Evolutionary conservation across 2,329 filamentous ascomycete species (phyloP), one percentile per base, ranked within the genome.

Genomic region (Claviceps pazoutovae): DNA sequence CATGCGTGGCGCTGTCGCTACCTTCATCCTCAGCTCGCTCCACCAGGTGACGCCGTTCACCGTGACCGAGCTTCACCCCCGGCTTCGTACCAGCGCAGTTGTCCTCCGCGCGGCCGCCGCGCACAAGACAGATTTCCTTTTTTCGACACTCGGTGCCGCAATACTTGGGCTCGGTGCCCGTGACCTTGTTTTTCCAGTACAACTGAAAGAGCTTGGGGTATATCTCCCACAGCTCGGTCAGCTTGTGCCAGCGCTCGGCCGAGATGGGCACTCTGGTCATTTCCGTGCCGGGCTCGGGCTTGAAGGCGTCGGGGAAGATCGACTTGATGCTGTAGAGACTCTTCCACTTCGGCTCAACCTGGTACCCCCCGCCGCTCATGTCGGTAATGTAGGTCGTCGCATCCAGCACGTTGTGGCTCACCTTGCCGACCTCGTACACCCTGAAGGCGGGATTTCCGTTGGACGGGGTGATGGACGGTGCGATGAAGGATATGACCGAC

Each of bases 401-500:
- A 21, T 47, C 17, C 0, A 47, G 2, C 16, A 51, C 21, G 42
- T 65, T 73, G 56, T 74, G 80, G 1, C 76, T 79, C 7, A 69
- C 69, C 0, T 77, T 72, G 57, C 81, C 77, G 52, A 81, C 69
- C 21, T 73, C 68, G 63, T 80, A 79, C 41, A 80, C 69, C 46
- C 75, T 73, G 64, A 80, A 81, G 2, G 76, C 70, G 1, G 78
- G 74, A 54, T 74, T 71, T 23, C 74, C 76, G 2, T 71, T 75
- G 1, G 68, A 77, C 0, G 76, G 78, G 8, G 75, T 76, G 57
- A 80, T 64, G 1, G 72, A 74, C 2, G 75, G 75, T 1, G 69
- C 70, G 39, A 80, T 69, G 59, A 78, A 80, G 4, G 73, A 74
- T n/a, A 72, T 66, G 34, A 69, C 69, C 8, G 67, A 62, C 1